phyloP scores from a whole-genome alignment of 2,329 filamentous ascomycete species.

The Trichoderma asperellum region DNA sequence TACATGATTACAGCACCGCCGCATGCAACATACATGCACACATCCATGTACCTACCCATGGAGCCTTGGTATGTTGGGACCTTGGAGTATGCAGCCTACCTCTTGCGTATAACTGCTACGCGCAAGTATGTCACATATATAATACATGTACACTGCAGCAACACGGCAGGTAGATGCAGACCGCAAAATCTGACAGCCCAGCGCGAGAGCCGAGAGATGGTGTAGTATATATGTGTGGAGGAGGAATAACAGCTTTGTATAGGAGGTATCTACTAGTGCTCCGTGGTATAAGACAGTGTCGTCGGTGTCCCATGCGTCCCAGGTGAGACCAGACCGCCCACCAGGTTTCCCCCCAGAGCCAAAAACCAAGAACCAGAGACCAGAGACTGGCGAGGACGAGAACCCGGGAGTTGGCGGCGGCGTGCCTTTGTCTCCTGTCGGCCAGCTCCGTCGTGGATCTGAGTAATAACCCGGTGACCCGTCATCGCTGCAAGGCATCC shows the following conservation, averaged over 20 bases:
- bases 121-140: not conserved
- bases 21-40: not conserved
- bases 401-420: conserved; percentile 8
- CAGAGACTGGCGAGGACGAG: not conserved
- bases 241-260: not conserved
- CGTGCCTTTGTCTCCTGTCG: not conserved
- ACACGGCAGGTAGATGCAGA: not conserved
- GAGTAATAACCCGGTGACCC: conserved; percentile 12
- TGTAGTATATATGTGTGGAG: not conserved
- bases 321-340: conserved; percentile 10
- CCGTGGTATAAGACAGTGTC: not conserved
- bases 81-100: conserved; percentile 3
- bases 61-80: not conserved
- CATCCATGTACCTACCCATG: not conserved
- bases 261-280: not conserved
- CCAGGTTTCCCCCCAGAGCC: not conserved
- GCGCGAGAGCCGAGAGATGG: not conserved
- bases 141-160: not conserved
- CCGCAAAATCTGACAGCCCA: conserved; percentile 7
- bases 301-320: conserved; percentile 11
- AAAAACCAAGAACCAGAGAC: too few species aligned
- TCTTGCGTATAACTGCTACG: not conserved
- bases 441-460: not conserved
- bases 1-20: not conserved
- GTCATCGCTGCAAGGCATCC: conserved; percentile 19